Base-by-base conservation (phyloP, 1,139 yeast genomes). In the Entelexis paramagnoliae region DNA sequence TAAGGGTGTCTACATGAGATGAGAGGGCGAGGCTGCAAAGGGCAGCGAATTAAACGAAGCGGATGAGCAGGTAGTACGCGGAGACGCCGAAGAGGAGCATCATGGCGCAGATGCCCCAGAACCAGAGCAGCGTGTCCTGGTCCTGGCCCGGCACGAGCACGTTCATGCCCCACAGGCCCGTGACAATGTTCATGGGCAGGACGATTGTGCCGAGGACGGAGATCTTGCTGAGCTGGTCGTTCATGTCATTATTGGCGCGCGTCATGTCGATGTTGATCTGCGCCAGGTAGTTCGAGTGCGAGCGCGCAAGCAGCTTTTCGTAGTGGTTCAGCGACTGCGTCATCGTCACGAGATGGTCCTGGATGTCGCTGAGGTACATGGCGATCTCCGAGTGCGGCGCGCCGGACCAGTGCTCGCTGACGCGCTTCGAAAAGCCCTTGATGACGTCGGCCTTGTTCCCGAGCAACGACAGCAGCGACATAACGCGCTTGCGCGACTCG, bases 111-210 rank as follows among this genome's bases (percentile, higher is more conserved):
- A 69, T 69, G 11, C 66, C 58, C 63, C 79, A 83, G 67, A 91
- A 91, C 98, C 98, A 91, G 5, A 72, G 66, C 59, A 89, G 70
- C 1, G 86, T 82, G 14, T 77, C 80, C 47, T 73, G 72, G 16
- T 62, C 59, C 64, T 89, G 97, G 0, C 98, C 98, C 0, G 98
- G 98, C 35, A 91, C 97, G 11, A 85, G 61, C 59, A 94, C 95
- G 70, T 91, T 91, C 98, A 91, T 91, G 55, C 98, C 98, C 97
- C 97, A 91, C 50, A 91, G 72, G 29, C 98, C 98, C 0, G 98
- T 91, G 24, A 91, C 82, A 52, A 91, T 86, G 65, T 91, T 91
- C 75, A 91, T 78, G 3, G 98, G 98, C 55, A 91, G 72, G 9
- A 91, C 95, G 55, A 91, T 85, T 0, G 97, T 88, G 75, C 98